Conservation (phyloP, 1,284 basidiomycete genomes). For the Cerrena zonata region DNA sequence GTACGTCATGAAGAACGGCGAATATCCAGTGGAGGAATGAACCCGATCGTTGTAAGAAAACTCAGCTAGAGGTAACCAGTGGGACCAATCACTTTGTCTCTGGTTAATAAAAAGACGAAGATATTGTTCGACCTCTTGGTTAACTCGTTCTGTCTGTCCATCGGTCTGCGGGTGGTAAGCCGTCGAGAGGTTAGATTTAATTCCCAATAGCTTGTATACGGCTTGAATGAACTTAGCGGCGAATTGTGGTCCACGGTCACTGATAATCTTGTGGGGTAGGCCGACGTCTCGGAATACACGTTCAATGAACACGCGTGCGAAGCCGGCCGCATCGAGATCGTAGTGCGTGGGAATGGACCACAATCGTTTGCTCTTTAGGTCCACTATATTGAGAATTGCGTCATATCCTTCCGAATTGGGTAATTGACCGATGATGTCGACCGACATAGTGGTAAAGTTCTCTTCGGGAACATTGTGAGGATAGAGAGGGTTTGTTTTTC, state of each 20-base stretch:
- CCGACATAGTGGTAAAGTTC: constrained; percentile 12
- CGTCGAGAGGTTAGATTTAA: constrained; percentile 9
- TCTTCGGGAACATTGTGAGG: constrained; percentile 7
- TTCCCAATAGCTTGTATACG: constrained; percentile 15
- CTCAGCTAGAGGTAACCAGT: constrained; percentile 31
- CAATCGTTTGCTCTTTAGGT: constrained; percentile 8
- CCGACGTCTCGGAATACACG: constrained; percentile 28
- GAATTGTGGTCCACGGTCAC: constrained; percentile 25
- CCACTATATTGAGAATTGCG: constrained; percentile 11
- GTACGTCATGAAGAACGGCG: constrained; percentile 29
- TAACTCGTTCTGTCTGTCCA: constrained; percentile 33
- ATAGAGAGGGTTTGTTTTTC: constrained; percentile 6
- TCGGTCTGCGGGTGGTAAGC: constrained; percentile 36
- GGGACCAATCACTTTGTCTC: constrained; percentile 34
- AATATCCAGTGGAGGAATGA: constrained; percentile 21
- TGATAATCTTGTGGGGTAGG: constrained; percentile 24
- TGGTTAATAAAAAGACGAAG: constrained; percentile 30
- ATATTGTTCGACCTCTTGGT: constrained; percentile 37
- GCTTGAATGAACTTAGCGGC: constrained; percentile 23
- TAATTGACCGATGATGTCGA: constrained; percentile 13
- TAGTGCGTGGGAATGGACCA: constrained; percentile 19
- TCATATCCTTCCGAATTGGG: constrained; percentile 1
- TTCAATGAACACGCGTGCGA: constrained; percentile 25
- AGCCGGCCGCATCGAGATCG: constrained; percentile 28
- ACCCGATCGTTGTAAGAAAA: constrained; percentile 36